Evolutionary conservation across 208 protist species (phyloP), one percentile per base, ranked within the genome.

Genomic region (Angomonas deanei): DNA sequence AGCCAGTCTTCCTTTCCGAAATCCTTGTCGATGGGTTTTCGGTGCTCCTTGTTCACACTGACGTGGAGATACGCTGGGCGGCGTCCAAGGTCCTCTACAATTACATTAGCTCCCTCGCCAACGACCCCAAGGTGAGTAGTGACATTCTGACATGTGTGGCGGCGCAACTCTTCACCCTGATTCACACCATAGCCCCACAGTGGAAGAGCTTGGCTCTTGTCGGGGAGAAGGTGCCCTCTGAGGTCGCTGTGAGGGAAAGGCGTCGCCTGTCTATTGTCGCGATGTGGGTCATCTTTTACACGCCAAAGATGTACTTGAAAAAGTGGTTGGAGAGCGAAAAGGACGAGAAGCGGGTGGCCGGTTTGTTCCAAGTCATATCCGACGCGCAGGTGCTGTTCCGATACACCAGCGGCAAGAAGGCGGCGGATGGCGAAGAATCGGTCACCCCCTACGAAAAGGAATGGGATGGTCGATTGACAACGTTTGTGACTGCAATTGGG

Each of bases 211-310:
- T 92, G 47, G 59, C 73, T 39, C 76, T 86, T 64, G 13, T 66
- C 10, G 79, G 66, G 52, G 79, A 91, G 36, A 86, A 89, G 66
- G 58, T 61, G 1, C 67, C 78, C 0, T 15, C 64, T 1, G 63
- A 61, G 13, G 52, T 76, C 21, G 68, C 76, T 30, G 24, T 78
- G 23, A 24, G 50, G n/a, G 86, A 93, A 36, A 81, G 84, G 66
- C 81, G 84, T 10, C 78, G 80, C 42, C 70, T 92, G n/a, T 67
- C 61, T 4, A 79, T 90, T 34, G 65, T 67, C n/a, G 62, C 78
- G 24, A 33, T 91, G 34, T 95, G 89, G 86, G 88, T 95, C 64
- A 53, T 89, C 24, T 93, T 84, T 63, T 93, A 95, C 71, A 78
- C 78, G 1, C 81, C 86, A 0, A 69, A 72, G 17, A 38, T 32